Evolutionary conservation across 306 rosid species (phyloP), one percentile per base, ranked within the genome.

Genomic region (Vigna unguiculata): DNA sequence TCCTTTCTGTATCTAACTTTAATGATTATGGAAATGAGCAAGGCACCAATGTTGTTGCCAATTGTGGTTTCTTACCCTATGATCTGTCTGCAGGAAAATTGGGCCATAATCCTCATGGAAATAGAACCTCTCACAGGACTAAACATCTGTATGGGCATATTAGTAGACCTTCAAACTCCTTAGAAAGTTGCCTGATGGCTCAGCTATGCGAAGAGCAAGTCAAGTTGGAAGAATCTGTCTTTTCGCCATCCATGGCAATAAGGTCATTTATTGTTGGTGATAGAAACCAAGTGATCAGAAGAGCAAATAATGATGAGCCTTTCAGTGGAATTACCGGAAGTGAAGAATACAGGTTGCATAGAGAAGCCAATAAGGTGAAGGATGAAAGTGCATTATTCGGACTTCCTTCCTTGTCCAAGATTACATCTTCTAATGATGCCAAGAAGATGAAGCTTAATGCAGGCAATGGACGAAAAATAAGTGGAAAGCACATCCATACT

Each of bases 121-220:
- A 86, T 45, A 89, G 70, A 81, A 85, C 86, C 79, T 82, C 86
- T 71, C 71, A 89, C 53, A 80, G 83, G 81, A 14, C 82, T 63
- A 84, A 78, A 57, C 74, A 30, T 43, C 75, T 80, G 48, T 17
- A 74, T 64, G 74, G 83, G 54, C 82, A 73, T 58, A 61, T 62
- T 65, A 24, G 57, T 70, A 88, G 71, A 84, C 93, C 96, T 0
- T 63, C 76, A 34, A 90, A 60, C 80, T 90, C 97, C n/a, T 71
- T 90, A 61, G 96, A 92, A 69, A 87, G 97, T 88, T 92, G 97
- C 81, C 86, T 89, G 34, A 62, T 90, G 91, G 90, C 97, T 71
- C 97, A 91, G 71, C 80, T 88, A 10, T 85, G 80, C 82, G 87
- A 77, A 53, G 93, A 90, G 71, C 91, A 66, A 63, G 81, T 85